Evolutionary conservation across 1,139 yeast species (phyloP), one percentile per base, ranked within the genome.

Genomic region (Blastobotrys serpentis): DNA sequence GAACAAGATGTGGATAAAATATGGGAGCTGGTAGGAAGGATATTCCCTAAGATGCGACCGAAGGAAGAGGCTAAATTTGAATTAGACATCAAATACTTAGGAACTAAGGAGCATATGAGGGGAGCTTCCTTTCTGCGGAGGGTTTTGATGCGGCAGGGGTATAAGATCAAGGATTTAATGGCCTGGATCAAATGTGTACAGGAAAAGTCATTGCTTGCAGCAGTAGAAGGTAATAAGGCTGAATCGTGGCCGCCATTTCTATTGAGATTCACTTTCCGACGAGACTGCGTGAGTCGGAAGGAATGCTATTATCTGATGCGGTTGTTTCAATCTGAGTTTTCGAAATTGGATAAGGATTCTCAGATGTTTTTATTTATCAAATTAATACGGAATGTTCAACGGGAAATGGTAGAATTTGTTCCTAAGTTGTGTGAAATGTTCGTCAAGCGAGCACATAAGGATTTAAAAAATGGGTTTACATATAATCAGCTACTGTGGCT

Each of bases 401-500:
- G 40, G 19, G 51, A 51, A 43, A 50, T 61, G 13, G 39, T 57
- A 1, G 69, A 64, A n/a, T 52, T 59, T 26, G 51, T 61, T 6
- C 69, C 68, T 1, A 54, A 56, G 1, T 40, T 64, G 7, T 57
- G 63, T 29, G 52, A 54, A 8, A 46, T 63, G 16, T 62, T 60
- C 43, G 49, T 58, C 3, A 43, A 48, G 10, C 47, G 51, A 14
- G 53, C 53, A 14, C 43, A 53, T 11, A 40, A 43, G 5, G 52
- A 44, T 1, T 40, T 53, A 8, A 46, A 49, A 16, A 43, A 48
- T 1, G 40, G 54, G 2, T 44, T 42, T 21, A 49, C 52, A 3
- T 48, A 52, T 48, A 66, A 66, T 49, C 68, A 65, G 50, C 47
- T 64, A 14, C 43, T 66, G 23, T 66, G 70, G 70, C 47, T 46